Evolutionary conservation across 495 filamentous ascomycete genomes (phyloP).

Genomic region (Aspergillus sclerotioniger): DNA sequence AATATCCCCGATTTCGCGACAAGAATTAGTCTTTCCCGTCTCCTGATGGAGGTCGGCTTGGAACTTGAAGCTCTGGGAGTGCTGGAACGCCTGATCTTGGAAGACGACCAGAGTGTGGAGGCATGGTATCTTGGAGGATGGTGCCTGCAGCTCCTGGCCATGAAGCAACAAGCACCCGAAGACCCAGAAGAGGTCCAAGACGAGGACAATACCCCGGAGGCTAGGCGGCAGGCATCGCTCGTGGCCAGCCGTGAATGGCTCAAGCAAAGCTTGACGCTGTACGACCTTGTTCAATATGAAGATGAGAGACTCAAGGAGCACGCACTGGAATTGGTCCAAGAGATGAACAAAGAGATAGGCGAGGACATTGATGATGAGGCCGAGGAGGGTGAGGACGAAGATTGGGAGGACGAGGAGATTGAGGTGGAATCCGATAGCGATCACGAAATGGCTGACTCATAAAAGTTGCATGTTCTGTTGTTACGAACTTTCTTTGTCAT

Average conservation of each 20-base stretch:
- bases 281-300: slow-evolving; percentile 47
- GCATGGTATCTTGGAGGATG: slow-evolving; percentile 97
- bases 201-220: slow-evolving; percentile 30
- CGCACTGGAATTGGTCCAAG: slow-evolving; percentile 56
- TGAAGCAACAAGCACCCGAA: slow-evolving; percentile 56
- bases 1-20: slow-evolving; percentile 78
- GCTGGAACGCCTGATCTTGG: slow-evolving; percentile 73
- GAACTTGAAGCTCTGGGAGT: slow-evolving; percentile 81
- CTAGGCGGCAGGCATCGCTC: slow-evolving; percentile 38
- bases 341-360: slow-evolving; percentile 54
- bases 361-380: slow-evolving; percentile 53
- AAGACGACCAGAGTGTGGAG: slow-evolving; percentile 92
- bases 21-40: slow-evolving; percentile 74
- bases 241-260: slow-evolving; percentile 54
- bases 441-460: slow-evolving; percentile 51
- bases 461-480: slow-evolving; percentile 24
- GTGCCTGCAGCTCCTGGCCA: slow-evolving; percentile 75
- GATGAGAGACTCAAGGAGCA: slow-evolving; percentile 53
- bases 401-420: slow-evolving; percentile 37
- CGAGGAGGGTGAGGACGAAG: slow-evolving; percentile 48
- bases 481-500: slow-evolving; percentile 24
- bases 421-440: slow-evolving; percentile 46
- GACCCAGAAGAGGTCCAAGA: slow-evolving; percentile 28
- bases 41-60: slow-evolving; percentile 88
- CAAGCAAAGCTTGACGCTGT: slow-evolving; percentile 49